phyloP scores from a whole-genome alignment of 257 asterid species.

The Nyctanthes arbortristis region DNA sequence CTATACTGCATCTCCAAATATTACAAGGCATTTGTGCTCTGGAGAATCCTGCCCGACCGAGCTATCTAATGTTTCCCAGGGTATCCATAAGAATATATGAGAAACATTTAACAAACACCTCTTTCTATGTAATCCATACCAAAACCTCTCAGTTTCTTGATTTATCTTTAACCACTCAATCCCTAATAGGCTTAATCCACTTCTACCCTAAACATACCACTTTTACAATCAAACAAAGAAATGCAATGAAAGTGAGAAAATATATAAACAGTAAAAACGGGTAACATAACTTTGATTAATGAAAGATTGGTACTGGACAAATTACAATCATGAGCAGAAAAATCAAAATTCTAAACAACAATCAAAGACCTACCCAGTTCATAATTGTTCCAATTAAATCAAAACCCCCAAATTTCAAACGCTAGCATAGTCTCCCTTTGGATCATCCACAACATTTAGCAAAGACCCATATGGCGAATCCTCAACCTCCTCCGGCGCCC shows the following conservation, averaged over 20 bases:
- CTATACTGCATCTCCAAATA: background rate
- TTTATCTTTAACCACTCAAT: background rate
- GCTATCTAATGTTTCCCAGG: background rate
- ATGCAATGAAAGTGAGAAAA: too few species aligned
- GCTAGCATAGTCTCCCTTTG: conserved; percentile 69
- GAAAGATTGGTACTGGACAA: background rate
- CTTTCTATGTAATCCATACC: background rate
- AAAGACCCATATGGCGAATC: conserved; percentile 85
- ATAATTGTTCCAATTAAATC: background rate
- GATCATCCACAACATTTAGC: conserved; percentile 74
- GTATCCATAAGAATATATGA: background rate
- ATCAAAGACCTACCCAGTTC: background rate
- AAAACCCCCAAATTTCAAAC: conserved; percentile 41
- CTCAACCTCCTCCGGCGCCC: conserved; percentile 75
- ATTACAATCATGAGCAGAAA: background rate
- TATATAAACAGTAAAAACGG: background rate
- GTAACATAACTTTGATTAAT: background rate
- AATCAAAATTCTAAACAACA: background rate
- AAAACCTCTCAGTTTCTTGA: background rate
- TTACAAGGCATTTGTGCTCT: background rate
- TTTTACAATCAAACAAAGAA: background rate
- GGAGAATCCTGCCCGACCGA: background rate
- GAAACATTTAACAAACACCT: background rate
- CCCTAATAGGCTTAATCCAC: too few species aligned
- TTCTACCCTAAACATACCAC: background rate